Evolutionary conservation across 2,329 filamentous ascomycete species (phyloP), one percentile per base, ranked within the genome.

Genomic region (Paecilomyces sp.): DNA sequence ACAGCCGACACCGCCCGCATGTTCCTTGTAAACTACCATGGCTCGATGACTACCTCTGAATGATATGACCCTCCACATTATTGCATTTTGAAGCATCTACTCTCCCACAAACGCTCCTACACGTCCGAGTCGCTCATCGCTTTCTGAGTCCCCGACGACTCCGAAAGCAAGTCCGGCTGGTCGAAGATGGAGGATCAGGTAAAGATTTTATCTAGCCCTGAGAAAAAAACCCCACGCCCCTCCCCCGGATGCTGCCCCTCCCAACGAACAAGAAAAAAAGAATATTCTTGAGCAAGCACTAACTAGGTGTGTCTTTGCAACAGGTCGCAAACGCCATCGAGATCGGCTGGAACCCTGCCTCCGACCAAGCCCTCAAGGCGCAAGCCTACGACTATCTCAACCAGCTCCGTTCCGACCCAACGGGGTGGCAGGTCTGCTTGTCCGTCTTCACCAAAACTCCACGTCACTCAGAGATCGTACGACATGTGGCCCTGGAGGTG

Each of bases 251-350:
- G 58, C 61, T 61, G 54, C 59, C 58, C 63, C 59, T 55, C 61
- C 60, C 59, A 60, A 58, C 61, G 57, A 55, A 18, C n/a, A 47
- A 18, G 11, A 11, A 18, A 47, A 47, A 18, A 11, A 12, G 8
- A 11, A 3, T 12, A 11, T 1, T 8, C 58, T 59, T 50, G 57
- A 54, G 57, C 62, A 61, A 61, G 60, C 8, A 60, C 67, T 61
- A 13, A 55, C 33, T 30, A 56, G 47, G 33, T 12, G 30, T 60
- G 22, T n/a, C 31, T 55, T 28, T 54, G 15, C 60, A 11, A 57
- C 60, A 97, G 91, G 88, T 97, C 76, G 90, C 94, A 79, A 93
- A 91, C 80, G 94, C 94, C 77, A 94, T 97, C 79, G 87, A 94
- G 76, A 95, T 97, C 79, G 91, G 91, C 76, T 94, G 88, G 80